phyloP scores from a whole-genome alignment of 2,329 filamentous ascomycete species.

The Phyllosticta capitalensis region DNA sequence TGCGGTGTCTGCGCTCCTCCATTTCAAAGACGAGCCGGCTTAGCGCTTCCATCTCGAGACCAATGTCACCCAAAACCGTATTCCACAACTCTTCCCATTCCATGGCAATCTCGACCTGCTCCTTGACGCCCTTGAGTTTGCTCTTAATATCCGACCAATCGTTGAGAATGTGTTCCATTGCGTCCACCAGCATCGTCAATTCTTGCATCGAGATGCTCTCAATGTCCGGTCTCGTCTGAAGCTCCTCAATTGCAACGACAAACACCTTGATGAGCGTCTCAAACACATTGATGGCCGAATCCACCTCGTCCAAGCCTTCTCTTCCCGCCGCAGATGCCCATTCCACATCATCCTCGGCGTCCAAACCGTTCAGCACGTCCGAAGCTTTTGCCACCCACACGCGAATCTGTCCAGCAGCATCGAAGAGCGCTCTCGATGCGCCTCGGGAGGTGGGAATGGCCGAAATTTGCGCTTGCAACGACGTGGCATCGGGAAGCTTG shows the following conservation, averaged over 20 bases:
- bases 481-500: slow-evolving; percentile 74
- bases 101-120: slow-evolving; percentile 93
- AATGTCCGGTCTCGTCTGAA: slow-evolving; percentile 74
- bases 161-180: slow-evolving; percentile 79
- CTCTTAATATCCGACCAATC: slow-evolving; percentile 78
- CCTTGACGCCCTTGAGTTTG: slow-evolving; percentile 69
- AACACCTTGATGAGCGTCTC: slow-evolving; percentile 87
- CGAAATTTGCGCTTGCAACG: slow-evolving; percentile 72
- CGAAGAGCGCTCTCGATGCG: slow-evolving; percentile 74
- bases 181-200: slow-evolving; percentile 63
- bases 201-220: slow-evolving; percentile 59
- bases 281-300: slow-evolving; percentile 68
- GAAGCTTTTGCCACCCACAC: slow-evolving; percentile 90
- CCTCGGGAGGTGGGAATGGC: slow-evolving; percentile 75
- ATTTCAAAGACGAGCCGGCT: slow-evolving; percentile 85
- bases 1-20: slow-evolving; percentile 88
- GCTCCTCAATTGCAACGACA: slow-evolving; percentile 82
- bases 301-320: slow-evolving; percentile 62
- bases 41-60: slow-evolving; percentile 74
- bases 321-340: slow-evolving; percentile 86
- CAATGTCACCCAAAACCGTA: slow-evolving; percentile 84
- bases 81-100: slow-evolving; percentile 99
- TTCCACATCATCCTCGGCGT: slow-evolving; percentile 94
- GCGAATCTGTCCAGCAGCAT: slow-evolving; percentile 83
- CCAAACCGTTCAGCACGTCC: slow-evolving; percentile 77